Evolutionary conservation across 2,329 filamentous ascomycete genomes (phyloP).

Genomic region (Diaporthe vaccinii): DNA sequence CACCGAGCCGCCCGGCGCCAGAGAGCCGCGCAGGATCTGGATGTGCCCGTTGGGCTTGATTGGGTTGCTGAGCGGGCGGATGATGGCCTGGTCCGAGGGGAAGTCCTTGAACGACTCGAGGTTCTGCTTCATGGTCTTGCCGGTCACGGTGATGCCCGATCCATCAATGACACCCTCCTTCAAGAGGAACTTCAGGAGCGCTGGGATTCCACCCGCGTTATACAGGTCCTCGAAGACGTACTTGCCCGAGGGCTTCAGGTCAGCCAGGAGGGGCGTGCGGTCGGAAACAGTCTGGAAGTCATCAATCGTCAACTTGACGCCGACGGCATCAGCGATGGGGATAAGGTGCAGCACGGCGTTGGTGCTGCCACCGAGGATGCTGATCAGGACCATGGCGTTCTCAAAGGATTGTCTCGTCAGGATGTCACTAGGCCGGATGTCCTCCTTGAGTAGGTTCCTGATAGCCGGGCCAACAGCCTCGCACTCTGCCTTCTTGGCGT

Average conservation of each 20-base stretch:
- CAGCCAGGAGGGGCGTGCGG: conserved; percentile 82
- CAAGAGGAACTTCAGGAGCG: conserved; percentile 88
- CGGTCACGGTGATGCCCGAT: conserved; percentile 85
- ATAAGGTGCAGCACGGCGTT: conserved; percentile 89
- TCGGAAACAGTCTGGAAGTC: conserved; percentile 89
- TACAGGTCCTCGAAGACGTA: conserved; percentile 89
- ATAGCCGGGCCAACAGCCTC: conserved; percentile 79
- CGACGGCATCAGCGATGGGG: conserved; percentile 85
- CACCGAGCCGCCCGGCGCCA: conserved; percentile 88
- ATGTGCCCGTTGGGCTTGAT: conserved; percentile 91
- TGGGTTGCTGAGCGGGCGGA: conserved; percentile 83
- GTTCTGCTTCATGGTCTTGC: conserved; percentile 90
- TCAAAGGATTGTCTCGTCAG: conserved; percentile 86
- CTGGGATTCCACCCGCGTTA: conserved; percentile 88
- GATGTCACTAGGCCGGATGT: conserved; percentile 83
- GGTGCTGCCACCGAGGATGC: conserved; percentile 86
- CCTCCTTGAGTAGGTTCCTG: conserved; percentile 79
- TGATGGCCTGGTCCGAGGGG: conserved; percentile 83
- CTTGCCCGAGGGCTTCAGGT: conserved; percentile 87
- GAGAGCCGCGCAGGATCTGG: conserved; percentile 87
- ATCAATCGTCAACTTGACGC: conserved; percentile 85
- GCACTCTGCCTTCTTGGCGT: conserved; percentile 81
- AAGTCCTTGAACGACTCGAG: conserved; percentile 81
- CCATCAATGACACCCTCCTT: conserved; percentile 87
- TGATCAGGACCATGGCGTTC: conserved; percentile 87